Evolutionary conservation across 2,329 filamentous ascomycete species (phyloP).

Genomic region (Alternaria gansuensis): DNA sequence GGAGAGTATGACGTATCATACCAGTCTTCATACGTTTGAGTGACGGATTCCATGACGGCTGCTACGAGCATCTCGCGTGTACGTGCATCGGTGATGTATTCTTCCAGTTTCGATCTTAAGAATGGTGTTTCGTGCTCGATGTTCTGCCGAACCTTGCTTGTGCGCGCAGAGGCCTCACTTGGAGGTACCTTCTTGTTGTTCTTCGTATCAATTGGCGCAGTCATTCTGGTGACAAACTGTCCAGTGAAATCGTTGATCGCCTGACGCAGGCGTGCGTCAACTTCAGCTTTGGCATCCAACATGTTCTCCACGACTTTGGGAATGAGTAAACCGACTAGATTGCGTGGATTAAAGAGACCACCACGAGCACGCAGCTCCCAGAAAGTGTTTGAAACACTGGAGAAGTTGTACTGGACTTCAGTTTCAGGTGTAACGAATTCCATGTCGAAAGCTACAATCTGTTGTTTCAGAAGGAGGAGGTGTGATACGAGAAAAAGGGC

Average conservation of each 20-base stretch:
- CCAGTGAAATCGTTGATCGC: constrained; percentile 74
- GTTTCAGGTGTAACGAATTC: constrained; percentile 72
- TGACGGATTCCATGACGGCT: constrained; percentile 70
- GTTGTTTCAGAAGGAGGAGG: constrained; percentile 91
- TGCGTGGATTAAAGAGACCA: constrained; percentile 71
- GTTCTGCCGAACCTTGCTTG: constrained; percentile 60
- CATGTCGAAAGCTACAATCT: constrained; percentile 95
- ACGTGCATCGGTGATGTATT: constrained; percentile 70
- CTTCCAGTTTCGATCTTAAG: constrained; percentile 65
- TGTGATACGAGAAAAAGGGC: constrained; percentile 96
- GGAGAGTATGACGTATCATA: constrained; percentile 62
- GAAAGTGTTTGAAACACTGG: constrained; percentile 71
- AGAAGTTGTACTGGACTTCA: constrained; percentile 70
- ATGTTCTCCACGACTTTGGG: constrained; percentile 75
- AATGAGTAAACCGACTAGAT: constrained; percentile 68
- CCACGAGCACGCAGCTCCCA: constrained; percentile 72
- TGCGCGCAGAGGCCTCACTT: constrained; percentile 42
- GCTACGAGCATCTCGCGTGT: constrained; percentile 72
- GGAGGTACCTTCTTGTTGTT: constrained; percentile 36
- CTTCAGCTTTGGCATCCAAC: constrained; percentile 74
- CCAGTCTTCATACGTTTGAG: constrained; percentile 71
- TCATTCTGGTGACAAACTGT: constrained; percentile 66
- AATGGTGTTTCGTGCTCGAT: constrained; percentile 67
- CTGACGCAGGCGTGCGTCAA: constrained; percentile 68
- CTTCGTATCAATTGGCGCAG: constrained; percentile 54